phyloP scores from a whole-genome alignment of 768 basidiomycete species.

The Pulveroboletus sp. region DNA sequence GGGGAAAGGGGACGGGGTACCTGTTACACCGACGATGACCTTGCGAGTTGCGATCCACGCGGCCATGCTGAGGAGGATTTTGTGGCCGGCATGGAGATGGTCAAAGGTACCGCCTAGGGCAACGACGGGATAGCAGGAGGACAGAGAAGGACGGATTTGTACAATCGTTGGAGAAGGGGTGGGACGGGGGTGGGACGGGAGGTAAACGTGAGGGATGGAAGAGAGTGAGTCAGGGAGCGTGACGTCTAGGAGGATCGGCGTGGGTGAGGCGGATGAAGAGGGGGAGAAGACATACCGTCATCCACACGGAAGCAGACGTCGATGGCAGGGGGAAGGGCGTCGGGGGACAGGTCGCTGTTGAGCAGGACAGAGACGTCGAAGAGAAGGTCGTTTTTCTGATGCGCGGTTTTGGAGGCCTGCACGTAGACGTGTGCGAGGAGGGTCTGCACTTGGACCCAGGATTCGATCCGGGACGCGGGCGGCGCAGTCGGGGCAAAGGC shows the following conservation, averaged over 20 bases:
- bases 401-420: conserved; percentile 73
- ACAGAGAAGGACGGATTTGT: neutral
- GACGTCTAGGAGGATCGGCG: conserved; percentile 16
- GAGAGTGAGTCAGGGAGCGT: conserved; percentile 42
- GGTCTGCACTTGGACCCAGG: conserved; percentile 67
- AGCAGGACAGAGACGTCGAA: conserved; percentile 78
- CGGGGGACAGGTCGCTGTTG: conserved; percentile 45
- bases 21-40: conserved; percentile 87
- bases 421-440: conserved; percentile 83
- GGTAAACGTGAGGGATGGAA: conserved; percentile 29
- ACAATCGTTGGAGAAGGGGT: neutral
- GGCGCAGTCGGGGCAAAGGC: conserved; percentile 41
- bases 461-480: conserved; percentile 37
- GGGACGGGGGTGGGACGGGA: conserved; percentile 7
- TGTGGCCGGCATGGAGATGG: conserved; percentile 95
- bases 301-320: conserved; percentile 41
- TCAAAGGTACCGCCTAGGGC: conserved; percentile 96
- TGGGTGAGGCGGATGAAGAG: conserved; percentile 1
- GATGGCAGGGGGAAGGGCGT: conserved; percentile 35
- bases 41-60: conserved; percentile 76
- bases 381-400: conserved; percentile 60
- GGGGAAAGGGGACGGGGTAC: conserved; percentile 35
- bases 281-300: conserved; percentile 36
- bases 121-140: conserved; percentile 54
- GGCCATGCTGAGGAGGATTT: conserved; percentile 91